phyloP scores from a whole-genome alignment of 1,139 yeast species.

The Kodamaea arcana region DNA sequence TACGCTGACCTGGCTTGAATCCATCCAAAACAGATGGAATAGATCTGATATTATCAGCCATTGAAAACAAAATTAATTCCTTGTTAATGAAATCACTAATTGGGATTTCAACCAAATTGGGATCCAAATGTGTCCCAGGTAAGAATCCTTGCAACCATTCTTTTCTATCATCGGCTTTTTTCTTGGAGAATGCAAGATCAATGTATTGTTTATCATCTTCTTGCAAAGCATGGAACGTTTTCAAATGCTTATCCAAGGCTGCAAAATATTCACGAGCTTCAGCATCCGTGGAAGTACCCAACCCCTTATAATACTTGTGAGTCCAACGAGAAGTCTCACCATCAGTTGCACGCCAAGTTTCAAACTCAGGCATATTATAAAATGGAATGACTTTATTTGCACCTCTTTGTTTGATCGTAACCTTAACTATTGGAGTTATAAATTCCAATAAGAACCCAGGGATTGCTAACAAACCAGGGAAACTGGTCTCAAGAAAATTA shows the following conservation, averaged over 20 bases:
- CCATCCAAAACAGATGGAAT: conserved; percentile 95
- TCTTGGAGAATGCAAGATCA: conserved; percentile 92
- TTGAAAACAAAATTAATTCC: conserved; percentile 88
- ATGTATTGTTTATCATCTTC: conserved; percentile 77
- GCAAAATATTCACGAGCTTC: conserved; percentile 91
- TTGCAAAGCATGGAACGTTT: conserved; percentile 77
- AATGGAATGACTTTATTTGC: conserved; percentile 59
- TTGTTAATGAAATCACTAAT: conserved; percentile 92
- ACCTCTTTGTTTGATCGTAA: conserved; percentile 68
- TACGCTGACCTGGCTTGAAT: conserved; percentile 95
- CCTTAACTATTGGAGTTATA: conserved; percentile 95
- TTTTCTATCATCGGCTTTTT: conserved; percentile 95
- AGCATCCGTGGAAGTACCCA: conserved; percentile 83
- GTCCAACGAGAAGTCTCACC: conserved; percentile 79
- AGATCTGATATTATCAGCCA: conserved; percentile 96
- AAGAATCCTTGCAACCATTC: conserved; percentile 89
- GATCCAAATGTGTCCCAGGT: conserved; percentile 93
- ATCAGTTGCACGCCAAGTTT: conserved; percentile 84
- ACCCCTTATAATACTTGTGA: conserved; percentile 95
- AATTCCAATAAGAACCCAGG: conserved; percentile 94
- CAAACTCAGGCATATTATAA: conserved; percentile 95
- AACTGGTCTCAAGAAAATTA: conserved; percentile 87
- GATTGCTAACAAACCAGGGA: conserved; percentile 86
- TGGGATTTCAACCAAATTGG: conserved; percentile 72
- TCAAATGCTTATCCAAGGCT: conserved; percentile 80